Evolutionary conservation across 306 rosid genomes (phyloP), one percentile per base, ranked within the genome.

Genomic region (Cicer judaicum): DNA sequence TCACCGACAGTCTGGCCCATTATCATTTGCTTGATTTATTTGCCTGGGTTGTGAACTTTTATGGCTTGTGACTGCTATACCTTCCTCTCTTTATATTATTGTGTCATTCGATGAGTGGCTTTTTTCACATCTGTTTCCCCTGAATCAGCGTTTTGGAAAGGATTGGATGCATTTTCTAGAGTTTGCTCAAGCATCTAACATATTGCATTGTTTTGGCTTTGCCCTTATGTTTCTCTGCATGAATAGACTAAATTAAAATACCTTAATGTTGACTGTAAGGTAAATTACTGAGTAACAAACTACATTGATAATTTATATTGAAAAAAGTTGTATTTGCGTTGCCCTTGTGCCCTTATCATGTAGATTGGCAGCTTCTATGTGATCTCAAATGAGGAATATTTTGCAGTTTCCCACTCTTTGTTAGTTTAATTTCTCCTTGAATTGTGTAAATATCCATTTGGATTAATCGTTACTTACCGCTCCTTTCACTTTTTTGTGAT

Each of bases 401-500:
- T 65, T 72, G 13, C 47, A 50, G 43, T 61, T 53, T 41, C 56
- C 73, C 64, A 18, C 34, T 18, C 41, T 50, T 70, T n/a, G 61
- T 29, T 66, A 5, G 24, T 43, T 44, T 64, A 11, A 4, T 47
- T 56, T 14, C 34, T 48, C 14, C 44, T 62, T 66, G 14, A 64
- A 64, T 54, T 36, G 59, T 64, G 16, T 64, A 70, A 18, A 49
- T 74, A 55, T 55, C 52, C 53, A 8, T 76, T 56, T 16, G 39
- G 36, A 21, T 57, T 71, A 75, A 75, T 57, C 56, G 66, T 60
- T 40, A 76, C 59, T 75, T 72, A 38, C 53, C 15, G 66, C 56
- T 66, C 18, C 67, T 66, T 73, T 50, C 57, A 13, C 56, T 38
- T 18, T 15, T 72, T 67, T 61, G 47, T 74, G 54, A 62, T 72